Evolutionary conservation across 176 grass and related monocot species (phyloP).

Genomic region (Carex kokanica): DNA sequence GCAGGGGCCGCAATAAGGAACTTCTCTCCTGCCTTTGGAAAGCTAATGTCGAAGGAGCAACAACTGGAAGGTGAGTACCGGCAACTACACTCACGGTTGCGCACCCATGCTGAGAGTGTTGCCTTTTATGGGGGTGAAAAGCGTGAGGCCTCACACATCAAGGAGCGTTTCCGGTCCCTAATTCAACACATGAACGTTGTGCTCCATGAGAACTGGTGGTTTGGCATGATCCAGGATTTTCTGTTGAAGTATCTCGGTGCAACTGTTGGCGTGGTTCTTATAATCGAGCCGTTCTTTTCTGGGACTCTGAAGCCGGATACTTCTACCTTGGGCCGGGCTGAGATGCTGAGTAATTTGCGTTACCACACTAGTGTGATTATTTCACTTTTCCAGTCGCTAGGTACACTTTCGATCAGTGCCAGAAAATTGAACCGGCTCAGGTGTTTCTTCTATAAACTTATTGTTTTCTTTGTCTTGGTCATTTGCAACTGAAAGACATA

Average conservation of each 20-base stretch:
- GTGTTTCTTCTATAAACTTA: slow-evolving; percentile 32
- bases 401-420: slow-evolving; percentile 82
- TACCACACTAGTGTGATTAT: slow-evolving; percentile 99
- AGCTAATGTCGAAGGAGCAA: slow-evolving; percentile 89
- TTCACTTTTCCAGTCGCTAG: slow-evolving; percentile 92
- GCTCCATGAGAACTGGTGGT: slow-evolving; percentile 98
- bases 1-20: slow-evolving; percentile 79
- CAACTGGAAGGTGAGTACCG: slow-evolving; percentile 97
- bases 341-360: slow-evolving; percentile 98
- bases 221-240: slow-evolving; percentile 99
- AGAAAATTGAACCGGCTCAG: slow-evolving; percentile 93
- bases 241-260: slow-evolving; percentile 96
- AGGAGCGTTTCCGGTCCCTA: slow-evolving; percentile 71
- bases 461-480: neutral
- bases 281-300: slow-evolving; percentile 97
- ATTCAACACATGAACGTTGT: slow-evolving; percentile 76
- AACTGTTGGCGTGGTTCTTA: slow-evolving; percentile 90
- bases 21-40: slow-evolving; percentile 94
- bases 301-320: slow-evolving; percentile 91
- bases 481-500: neutral
- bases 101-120: slow-evolving; percentile 96
- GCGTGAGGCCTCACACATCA: slow-evolving; percentile 83
- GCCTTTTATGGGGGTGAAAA: slow-evolving; percentile 97
- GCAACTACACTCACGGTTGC: slow-evolving; percentile 89
- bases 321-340: slow-evolving; percentile 88